Evolutionary conservation across 73 alveolate genomes (phyloP), one percentile per base, ranked within the genome.

Genomic region (Stentor coeruleus): DNA sequence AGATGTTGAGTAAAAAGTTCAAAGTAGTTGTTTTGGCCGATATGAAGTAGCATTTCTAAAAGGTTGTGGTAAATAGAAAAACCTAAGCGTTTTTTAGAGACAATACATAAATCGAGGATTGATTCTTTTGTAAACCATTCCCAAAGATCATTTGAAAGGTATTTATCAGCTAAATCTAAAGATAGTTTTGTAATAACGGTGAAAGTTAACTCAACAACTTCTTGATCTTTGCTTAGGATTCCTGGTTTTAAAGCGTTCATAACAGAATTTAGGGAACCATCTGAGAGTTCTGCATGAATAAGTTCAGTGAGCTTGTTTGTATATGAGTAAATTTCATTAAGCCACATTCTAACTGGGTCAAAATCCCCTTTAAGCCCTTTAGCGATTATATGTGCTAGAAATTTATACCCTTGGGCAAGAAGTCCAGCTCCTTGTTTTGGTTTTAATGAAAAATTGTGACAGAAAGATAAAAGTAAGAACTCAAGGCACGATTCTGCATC

Each of bases 351-450:
- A 28, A 94, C 81, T 11, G 96, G 94, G 81, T 87, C 95, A 74
- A 89, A 94, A 82, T 91, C 94, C 14, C 96, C 95, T 75, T 94
- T 94, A 74, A 94, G 91, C 35, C 98, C 98, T 82, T 92, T 94
- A 20, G 93, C 96, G 26, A 87, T 83, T 15, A 93, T 58, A 82
- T 94, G 97, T 38, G 96, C 92, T 42, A 94, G 82, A 75, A 87
- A 92, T 76, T 94, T 88, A 59, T 92, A 90, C 39, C 92, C 92
- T 81, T 92, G 90, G 6, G 97, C 88, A 11, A 94, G 84, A 38
- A 94, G 89, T 30, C 95, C 95, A 3, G 97, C 97, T 3, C 96
- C 95, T 84, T 94, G 55, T 40, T 75, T 74, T 3, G 96, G 96
- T 42, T 82, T 87, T 88, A 90, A 40, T 15, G 72, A 39, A 60